These are phyloP conservation scores for Aureobasidium sp. DNA, from an alignment of 2,329 filamentous ascomycete species.

Conservation along the genomic window DNA sequence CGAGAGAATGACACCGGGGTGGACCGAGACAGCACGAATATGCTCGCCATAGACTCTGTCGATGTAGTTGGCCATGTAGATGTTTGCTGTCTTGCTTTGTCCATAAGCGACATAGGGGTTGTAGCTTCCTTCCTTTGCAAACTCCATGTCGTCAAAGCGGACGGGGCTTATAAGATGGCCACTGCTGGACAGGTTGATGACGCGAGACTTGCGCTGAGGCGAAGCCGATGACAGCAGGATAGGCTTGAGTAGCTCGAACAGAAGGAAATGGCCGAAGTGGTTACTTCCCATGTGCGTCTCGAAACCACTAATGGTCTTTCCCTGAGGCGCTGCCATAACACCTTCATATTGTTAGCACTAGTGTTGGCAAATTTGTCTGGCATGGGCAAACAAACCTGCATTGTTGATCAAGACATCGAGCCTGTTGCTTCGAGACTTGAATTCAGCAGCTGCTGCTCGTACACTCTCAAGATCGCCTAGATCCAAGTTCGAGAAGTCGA, in stretches of 20 bases:
- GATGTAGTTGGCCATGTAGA: slow-evolving; percentile 45
- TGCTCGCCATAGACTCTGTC: slow-evolving; percentile 40
- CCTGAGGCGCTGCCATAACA: slow-evolving; percentile 35
- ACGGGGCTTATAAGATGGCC: slow-evolving; percentile 25
- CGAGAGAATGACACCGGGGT: slow-evolving; percentile 38
- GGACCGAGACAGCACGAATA: slow-evolving; percentile 38
- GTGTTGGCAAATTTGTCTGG: neutral
- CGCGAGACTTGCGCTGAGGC: slow-evolving; percentile 36
- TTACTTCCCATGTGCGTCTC: slow-evolving; percentile 48
- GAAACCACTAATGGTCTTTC: slow-evolving; percentile 38
- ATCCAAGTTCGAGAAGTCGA: slow-evolving; percentile 23
- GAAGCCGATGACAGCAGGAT: slow-evolving; percentile 35
- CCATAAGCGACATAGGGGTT: slow-evolving; percentile 33
- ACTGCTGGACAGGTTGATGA: slow-evolving; percentile 39
- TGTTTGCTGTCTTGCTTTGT: slow-evolving; percentile 45
- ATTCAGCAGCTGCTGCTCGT: slow-evolving; percentile 26
- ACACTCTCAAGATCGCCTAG: slow-evolving; percentile 28
- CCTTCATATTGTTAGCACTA: slow-evolving; percentile 3
- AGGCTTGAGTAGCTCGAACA: slow-evolving; percentile 45
- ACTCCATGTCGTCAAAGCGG: slow-evolving; percentile 29
- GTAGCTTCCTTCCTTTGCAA: slow-evolving; percentile 21
- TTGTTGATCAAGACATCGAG: slow-evolving; percentile 32
- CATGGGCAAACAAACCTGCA: slow-evolving; percentile 12
- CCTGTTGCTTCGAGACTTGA: slow-evolving; percentile 27
- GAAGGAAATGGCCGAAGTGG: slow-evolving; percentile 47